These are phyloP conservation scores for Monilinia fructicola DNA, from an alignment of 2,329 filamentous ascomycete genomes.

Conservation along the genomic window DNA sequence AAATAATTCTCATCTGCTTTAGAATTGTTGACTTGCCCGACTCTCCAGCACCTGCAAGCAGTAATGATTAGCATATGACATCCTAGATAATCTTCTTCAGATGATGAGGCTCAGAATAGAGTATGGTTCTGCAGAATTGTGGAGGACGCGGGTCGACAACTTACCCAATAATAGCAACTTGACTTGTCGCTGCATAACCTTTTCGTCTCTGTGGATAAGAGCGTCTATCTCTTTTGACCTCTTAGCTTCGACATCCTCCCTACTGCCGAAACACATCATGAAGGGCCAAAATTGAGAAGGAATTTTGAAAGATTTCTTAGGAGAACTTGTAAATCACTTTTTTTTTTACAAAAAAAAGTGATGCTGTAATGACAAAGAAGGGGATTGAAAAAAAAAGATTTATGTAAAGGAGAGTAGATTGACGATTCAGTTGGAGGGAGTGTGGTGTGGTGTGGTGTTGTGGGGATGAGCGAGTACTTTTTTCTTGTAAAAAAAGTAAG, in stretches of 20 bases:
- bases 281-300: conserved; percentile 13
- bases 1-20: conserved; percentile 99
- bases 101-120: neutral
- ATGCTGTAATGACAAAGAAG: neutral
- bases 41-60: conserved; percentile 78
- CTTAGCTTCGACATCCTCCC: conserved; percentile 48
- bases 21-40: conserved; percentile 95
- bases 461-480: too few relatives aligned
- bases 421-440: too few relatives aligned
- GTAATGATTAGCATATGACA: conserved; percentile 27
- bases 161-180: conserved; percentile 91
- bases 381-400: neutral
- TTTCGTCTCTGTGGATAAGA: conserved; percentile 81
- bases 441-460: neutral
- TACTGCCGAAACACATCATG: conserved; percentile 64
- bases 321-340: too few relatives aligned
- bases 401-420: neutral
- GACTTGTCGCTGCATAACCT: conserved; percentile 80
- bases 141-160: conserved; percentile 38
- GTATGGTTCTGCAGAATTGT: conserved; percentile 20
- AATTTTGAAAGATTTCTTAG: neutral
- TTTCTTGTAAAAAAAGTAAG: too few relatives aligned
- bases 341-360: neutral
- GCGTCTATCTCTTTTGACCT: conserved; percentile 81
- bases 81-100: neutral